Conservation (phyloP, 768 basidiomycete species). For the Lanmaoa rubissima region DNA sequence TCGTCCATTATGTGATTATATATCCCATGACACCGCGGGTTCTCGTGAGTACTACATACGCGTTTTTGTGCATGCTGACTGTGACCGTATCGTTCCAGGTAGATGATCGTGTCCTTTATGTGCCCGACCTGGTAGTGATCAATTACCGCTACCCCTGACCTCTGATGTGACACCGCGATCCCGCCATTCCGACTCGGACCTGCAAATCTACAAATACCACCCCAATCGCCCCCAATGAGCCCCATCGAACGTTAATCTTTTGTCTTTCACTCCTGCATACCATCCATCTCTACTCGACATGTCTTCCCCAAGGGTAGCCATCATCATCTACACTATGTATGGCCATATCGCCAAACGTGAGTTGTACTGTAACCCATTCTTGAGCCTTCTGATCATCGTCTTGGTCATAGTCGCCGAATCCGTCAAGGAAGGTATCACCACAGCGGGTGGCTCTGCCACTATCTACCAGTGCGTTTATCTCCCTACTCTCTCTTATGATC, state of each 20-base stretch:
- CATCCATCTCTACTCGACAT: conserved; percentile 21
- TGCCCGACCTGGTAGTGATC: conserved; percentile 8
- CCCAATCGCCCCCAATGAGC: neutral
- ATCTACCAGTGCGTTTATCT: conserved; percentile 54
- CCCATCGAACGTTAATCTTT: neutral
- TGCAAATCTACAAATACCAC: conserved; percentile 15
- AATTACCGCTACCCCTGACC: no score
- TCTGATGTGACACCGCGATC: neutral
- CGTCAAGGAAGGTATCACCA: conserved; percentile 44
- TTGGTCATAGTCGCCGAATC: conserved; percentile 56
- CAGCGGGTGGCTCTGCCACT: conserved; percentile 48
- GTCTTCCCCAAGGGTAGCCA: conserved; percentile 57
- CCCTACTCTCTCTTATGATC: no score
- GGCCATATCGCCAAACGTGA: conserved; percentile 68
- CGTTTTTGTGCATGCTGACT: conserved; percentile 12
- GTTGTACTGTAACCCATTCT: conserved; percentile 23
- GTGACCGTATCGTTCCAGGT: neutral
- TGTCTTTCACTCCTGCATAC: neutral
- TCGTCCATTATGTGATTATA: neutral
- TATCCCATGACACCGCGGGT: neutral
- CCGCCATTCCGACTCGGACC: neutral
- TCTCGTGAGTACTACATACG: conserved; percentile 11
- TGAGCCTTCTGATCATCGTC: conserved; percentile 1
- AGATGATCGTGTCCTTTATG: conserved; percentile 4
- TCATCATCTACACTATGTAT: conserved; percentile 72